phyloP scores from a whole-genome alignment of 2,329 filamentous ascomycete species.

The Fusarium compactum region DNA sequence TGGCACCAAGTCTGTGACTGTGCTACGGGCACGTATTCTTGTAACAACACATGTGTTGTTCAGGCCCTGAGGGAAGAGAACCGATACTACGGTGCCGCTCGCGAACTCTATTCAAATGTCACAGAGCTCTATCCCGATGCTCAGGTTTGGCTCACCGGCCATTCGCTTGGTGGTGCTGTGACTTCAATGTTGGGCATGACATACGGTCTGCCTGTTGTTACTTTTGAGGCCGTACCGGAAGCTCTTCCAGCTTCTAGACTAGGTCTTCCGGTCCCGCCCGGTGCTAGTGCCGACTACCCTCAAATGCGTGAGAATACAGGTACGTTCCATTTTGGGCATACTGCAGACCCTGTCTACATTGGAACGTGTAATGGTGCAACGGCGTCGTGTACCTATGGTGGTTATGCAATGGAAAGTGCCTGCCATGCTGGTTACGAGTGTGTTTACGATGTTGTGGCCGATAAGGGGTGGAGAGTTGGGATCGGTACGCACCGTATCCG shows the following conservation, averaged over 20 bases:
- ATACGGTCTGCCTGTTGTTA: slow-evolving; percentile 90
- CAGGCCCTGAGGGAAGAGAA: slow-evolving; percentile 83
- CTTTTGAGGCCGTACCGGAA: slow-evolving; percentile 93
- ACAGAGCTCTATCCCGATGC: slow-evolving; percentile 87
- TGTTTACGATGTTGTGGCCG: slow-evolving; percentile 90
- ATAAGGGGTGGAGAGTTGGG: slow-evolving; percentile 92
- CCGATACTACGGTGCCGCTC: slow-evolving; percentile 89
- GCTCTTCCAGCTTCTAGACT: slow-evolving; percentile 86
- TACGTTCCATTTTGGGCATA: slow-evolving; percentile 92
- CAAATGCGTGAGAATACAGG: slow-evolving; percentile 81
- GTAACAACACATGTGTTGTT: slow-evolving; percentile 90
- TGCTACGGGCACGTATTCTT: slow-evolving; percentile 85
- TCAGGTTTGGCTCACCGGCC: slow-evolving; percentile 89
- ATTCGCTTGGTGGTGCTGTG: slow-evolving; percentile 91
- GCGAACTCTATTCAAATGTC: slow-evolving; percentile 92
- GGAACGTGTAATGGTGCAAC: slow-evolving; percentile 92
- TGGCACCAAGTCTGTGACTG: slow-evolving; percentile 96
- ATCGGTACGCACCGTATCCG: slow-evolving; percentile 92
- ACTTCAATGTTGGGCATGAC: slow-evolving; percentile 90
- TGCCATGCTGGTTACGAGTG: slow-evolving; percentile 92
- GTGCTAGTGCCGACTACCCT: slow-evolving; percentile 75
- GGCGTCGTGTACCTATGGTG: slow-evolving; percentile 88
- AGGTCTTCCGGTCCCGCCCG: slow-evolving; percentile 87
- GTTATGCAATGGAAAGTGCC: slow-evolving; percentile 92
- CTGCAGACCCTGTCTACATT: slow-evolving; percentile 94